Evolutionary conservation across 2,329 filamentous ascomycete genomes (phyloP), one percentile per base, ranked within the genome.

Genomic region (Dothistroma pini): DNA sequence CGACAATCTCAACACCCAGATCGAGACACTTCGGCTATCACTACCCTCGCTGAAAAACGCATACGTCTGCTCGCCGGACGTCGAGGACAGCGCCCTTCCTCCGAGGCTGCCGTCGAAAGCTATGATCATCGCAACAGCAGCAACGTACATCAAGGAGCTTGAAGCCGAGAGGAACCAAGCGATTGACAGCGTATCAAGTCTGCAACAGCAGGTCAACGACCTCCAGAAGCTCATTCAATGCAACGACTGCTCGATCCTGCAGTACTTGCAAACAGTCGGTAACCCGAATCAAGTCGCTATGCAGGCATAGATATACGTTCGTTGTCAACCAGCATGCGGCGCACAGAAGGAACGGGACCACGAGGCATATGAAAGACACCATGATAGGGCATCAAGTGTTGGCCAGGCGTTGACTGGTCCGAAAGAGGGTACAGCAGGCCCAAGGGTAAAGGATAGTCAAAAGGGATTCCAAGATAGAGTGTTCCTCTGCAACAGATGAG

Each of bases 131-230:
- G 77, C 77, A 10, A 78, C 75, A 0, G 78, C 78, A 21, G 78
- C 77, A 22, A 75, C 77, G 10, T 77, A 79, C 68, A 79, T 80
- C 70, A 77, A 79, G 67, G 75, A 78, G 60, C 72, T 78, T 63
- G 76, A 79, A 62, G 75, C 74, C 31, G 77, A 79, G 58, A 75
- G 76, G 68, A 73, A 75, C 61, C 68, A 66, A 19, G 63, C 78
- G 7, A 68, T 72, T 1, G 75, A 78, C 10, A 75, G 77, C 61
- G 77, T 78, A 34, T 68, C 72, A 53, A 57, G 74, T 10, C 67
- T 80, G 19, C 69, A 73, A 62, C 70, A 73, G 22, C 70, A 77
- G 25, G 72, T 80, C 55, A 75, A 75, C 63, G 76, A 76, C 47
- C 71, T 80, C 11, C 76, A 79, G 64, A 75, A 75, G 50, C 69